Evolutionary conservation across 2,329 filamentous ascomycete genomes (phyloP).

Genomic region (Raffaelea deltoideospora): DNA sequence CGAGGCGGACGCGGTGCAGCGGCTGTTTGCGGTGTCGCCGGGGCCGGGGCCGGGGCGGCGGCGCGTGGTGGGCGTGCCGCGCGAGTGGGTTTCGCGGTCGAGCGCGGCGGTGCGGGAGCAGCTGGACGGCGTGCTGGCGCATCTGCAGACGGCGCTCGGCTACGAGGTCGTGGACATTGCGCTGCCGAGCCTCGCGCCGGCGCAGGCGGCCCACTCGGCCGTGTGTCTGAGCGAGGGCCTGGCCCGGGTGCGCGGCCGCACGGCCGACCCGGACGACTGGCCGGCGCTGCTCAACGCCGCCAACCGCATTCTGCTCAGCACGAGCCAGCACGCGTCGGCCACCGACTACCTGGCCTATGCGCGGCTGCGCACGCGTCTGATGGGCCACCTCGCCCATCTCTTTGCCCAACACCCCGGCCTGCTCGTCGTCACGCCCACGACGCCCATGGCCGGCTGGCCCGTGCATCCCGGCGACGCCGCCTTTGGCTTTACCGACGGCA

Average conservation of each 20-base stretch:
- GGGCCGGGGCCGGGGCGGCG: constrained; percentile 17
- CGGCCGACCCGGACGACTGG: constrained; percentile 29
- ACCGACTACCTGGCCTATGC: constrained; percentile 59
- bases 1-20: constrained; percentile 41
- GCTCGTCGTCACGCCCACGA: constrained; percentile 65
- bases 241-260: constrained; percentile 25
- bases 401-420: constrained; percentile 59
- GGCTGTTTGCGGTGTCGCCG: constrained; percentile 45
- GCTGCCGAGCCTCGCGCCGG: constrained; percentile 53
- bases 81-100: constrained; percentile 54
- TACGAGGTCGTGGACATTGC: constrained; percentile 41
- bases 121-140: constrained; percentile 46
- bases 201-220: constrained; percentile 61
- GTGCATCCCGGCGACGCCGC: constrained; percentile 39
- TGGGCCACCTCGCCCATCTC: constrained; percentile 61
- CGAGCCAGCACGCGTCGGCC: constrained; percentile 49
- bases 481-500: constrained; percentile 64
- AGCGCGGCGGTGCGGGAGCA: constrained; percentile 45
- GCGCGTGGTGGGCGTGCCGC: constrained; percentile 57
- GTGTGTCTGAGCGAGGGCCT: constrained; percentile 63
- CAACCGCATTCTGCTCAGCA: constrained; percentile 54
- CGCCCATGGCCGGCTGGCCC: constrained; percentile 61
- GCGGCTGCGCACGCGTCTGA: constrained; percentile 58
- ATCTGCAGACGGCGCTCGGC: constrained; percentile 33
- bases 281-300: constrained; percentile 43